These are phyloP conservation scores for Tieghemostelium lacteum DNA, from an alignment of 78 protist species.

Conservation along the genomic window DNA sequence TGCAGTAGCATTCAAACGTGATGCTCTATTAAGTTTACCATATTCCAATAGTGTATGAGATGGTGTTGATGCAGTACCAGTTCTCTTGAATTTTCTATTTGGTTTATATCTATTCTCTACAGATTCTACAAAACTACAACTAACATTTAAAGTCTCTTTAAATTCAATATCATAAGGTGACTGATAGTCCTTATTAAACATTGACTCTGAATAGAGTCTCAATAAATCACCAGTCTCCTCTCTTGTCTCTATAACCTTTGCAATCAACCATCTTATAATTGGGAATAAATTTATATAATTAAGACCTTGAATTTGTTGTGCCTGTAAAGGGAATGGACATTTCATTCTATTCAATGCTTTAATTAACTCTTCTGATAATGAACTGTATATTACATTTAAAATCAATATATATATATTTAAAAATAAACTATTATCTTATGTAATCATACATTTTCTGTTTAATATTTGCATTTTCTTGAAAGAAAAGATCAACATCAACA, in stretches of 20 bases:
- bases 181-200: slow-evolving; percentile 69
- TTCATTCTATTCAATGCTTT: slow-evolving; percentile 89
- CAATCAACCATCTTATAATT: slow-evolving; percentile 95
- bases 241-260: slow-evolving; percentile 89
- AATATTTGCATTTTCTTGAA: slow-evolving; percentile 90
- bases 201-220: slow-evolving; percentile 77
- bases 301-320: slow-evolving; percentile 94
- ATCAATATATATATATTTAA: neutral
- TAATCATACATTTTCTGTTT: slow-evolving; percentile 81
- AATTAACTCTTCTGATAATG: slow-evolving; percentile 88
- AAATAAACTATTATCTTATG: neutral
- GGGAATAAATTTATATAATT: slow-evolving; percentile 88
- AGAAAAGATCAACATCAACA: slow-evolving; percentile 92
- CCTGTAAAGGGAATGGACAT: slow-evolving; percentile 90
- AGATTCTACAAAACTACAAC: slow-evolving; percentile 38
- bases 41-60: slow-evolving; percentile 80
- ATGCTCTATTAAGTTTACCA: slow-evolving; percentile 63
- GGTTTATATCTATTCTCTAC: slow-evolving; percentile 70
- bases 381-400: slow-evolving; percentile 15
- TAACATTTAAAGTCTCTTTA: neutral
- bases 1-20: neutral
- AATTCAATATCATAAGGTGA: slow-evolving; percentile 78
- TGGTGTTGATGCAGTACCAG: slow-evolving; percentile 14
- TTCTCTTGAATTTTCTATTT: slow-evolving; percentile 45
- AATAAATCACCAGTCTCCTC: slow-evolving; percentile 86